phyloP scores from a whole-genome alignment of 148 eudicot species.

The Vaccinium macrocarpon region DNA sequence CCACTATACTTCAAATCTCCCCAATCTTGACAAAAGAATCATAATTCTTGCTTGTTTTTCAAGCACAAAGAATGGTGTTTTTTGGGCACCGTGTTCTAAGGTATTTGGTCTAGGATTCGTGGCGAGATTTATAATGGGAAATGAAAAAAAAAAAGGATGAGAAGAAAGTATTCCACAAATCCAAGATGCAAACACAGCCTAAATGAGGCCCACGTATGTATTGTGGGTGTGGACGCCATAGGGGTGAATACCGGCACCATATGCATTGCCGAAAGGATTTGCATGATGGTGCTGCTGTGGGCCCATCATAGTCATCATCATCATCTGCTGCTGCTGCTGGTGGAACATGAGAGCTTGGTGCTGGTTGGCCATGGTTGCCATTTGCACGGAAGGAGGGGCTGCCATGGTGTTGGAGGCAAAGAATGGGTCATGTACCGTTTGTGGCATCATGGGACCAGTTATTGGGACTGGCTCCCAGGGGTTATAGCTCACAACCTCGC shows the following conservation, averaged over 20 bases:
- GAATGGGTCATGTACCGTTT: conserved; percentile 34
- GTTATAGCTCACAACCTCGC: conserved; percentile 68
- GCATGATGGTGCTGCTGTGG: conserved; percentile 40
- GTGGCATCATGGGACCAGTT: conserved; percentile 54
- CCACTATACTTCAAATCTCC: conserved; percentile 4
- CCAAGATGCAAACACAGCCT: background rate
- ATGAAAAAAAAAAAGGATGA: background rate
- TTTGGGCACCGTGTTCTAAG: background rate
- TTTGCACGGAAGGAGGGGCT: conserved; percentile 59
- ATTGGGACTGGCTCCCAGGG: conserved; percentile 75
- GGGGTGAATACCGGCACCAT: conserved; percentile 43
- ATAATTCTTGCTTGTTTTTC: background rate
- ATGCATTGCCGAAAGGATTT: conserved; percentile 66
- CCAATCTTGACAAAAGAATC: background rate
- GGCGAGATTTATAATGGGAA: background rate
- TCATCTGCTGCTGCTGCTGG: conserved; percentile 53
- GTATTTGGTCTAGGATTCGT: background rate
- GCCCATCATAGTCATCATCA: conserved; percentile 47
- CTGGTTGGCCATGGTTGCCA: conserved; percentile 75
- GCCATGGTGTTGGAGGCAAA: conserved; percentile 47
- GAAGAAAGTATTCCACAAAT: background rate
- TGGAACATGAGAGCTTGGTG: conserved; percentile 65
- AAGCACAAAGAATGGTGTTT: background rate
- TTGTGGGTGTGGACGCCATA: conserved; percentile 71
- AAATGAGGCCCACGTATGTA: conserved; percentile 59